Evolutionary conservation across 805 yeast species (phyloP), one percentile per base, ranked within the genome.

Genomic region (Saccharomyces kudriavzevii): DNA sequence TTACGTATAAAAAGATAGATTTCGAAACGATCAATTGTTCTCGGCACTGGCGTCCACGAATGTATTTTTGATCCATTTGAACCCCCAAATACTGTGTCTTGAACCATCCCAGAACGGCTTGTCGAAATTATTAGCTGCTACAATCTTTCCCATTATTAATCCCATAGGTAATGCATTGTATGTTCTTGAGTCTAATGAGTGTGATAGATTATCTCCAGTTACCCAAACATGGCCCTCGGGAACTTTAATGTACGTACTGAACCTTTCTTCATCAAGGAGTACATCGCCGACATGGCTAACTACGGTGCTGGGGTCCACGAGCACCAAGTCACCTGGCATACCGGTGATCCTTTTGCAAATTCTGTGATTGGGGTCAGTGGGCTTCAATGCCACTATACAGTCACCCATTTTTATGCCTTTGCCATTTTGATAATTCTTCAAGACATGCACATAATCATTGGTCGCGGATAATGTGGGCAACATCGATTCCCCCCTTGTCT

Each of bases 151-250:
- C 60, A 84, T 83, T 2, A 94, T 83, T 43, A 94, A 72, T 0
- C 84, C 98, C 83, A 89, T 75, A 1, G 99, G 98, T 35, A 94
- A 72, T n/a, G 85, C 89, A 40, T 91, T 87, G 66, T 94, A 94
- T 0, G 89, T 81, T 59, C 99, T 75, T 4, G 97, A 89, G 63
- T 94, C 99, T 49, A 91, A 73, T 22, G 96, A 88, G 59, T 85
- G 89, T 27, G 89, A 79, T 54, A 92, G 70, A 65, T 94, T 94
- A 65, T 94, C 99, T 1, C 99, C 99, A 0, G 97, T 89, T 2
- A 91, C 85, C 98, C 98, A 94, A 49, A 89, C 87, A 70, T 94
- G 99, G 2, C 99, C 99, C 59, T 84, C 81, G 1, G 99, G 99
- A 0, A 94, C 91, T 53, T 74, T 76, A 8, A 92, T 83, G 67